Percentiles rank a stretch among this genome's conserved stretches.
These are phyloP conservation scores for Magnaporthiopsis poae DNA, from an alignment of 2,329 filamentous ascomycete species.

Conservation along the genomic window DNA sequence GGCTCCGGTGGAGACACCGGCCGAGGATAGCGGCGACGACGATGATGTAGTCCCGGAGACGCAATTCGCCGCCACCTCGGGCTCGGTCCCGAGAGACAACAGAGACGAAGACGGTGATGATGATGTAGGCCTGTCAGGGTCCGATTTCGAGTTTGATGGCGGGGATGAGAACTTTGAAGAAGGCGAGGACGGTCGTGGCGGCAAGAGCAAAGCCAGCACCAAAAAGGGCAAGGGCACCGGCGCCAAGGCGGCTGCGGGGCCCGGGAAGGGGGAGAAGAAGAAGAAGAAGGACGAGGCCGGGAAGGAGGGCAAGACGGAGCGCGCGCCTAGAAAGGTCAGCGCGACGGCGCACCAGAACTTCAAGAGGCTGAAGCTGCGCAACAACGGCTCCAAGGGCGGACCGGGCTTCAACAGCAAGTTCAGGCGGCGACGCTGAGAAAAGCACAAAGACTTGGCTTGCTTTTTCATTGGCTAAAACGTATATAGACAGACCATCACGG, in stretches of 20 bases:
- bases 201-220: slow-evolving; percentile 17
- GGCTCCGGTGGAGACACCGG: slow-evolving; percentile 16
- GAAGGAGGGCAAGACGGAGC: slow-evolving; percentile 31
- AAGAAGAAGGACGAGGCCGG: slow-evolving; percentile 22
- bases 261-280: slow-evolving; percentile 17
- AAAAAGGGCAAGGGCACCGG: slow-evolving; percentile 16
- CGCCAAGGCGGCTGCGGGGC: slow-evolving; percentile 14
- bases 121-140: slow-evolving; percentile 28
- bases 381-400: slow-evolving; percentile 52
- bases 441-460: too few relatives aligned
- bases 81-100: slow-evolving; percentile 13
- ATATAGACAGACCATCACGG: too few relatives aligned
- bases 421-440: slow-evolving; percentile 34
- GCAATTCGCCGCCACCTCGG: slow-evolving; percentile 21
- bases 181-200: slow-evolving; percentile 21
- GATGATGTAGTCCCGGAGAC: slow-evolving; percentile 32
- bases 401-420: slow-evolving; percentile 49
- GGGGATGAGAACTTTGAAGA: slow-evolving; percentile 15
- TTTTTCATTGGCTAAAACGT: background rate
- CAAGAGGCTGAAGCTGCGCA: slow-evolving; percentile 50
- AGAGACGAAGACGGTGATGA: slow-evolving; percentile 19
- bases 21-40: slow-evolving; percentile 24
- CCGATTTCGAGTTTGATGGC: slow-evolving; percentile 25
- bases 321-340: slow-evolving; percentile 50
- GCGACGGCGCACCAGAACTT: slow-evolving; percentile 58